Evolutionary conservation across 306 rosid species (phyloP).

Genomic region (Betula pendula): DNA sequence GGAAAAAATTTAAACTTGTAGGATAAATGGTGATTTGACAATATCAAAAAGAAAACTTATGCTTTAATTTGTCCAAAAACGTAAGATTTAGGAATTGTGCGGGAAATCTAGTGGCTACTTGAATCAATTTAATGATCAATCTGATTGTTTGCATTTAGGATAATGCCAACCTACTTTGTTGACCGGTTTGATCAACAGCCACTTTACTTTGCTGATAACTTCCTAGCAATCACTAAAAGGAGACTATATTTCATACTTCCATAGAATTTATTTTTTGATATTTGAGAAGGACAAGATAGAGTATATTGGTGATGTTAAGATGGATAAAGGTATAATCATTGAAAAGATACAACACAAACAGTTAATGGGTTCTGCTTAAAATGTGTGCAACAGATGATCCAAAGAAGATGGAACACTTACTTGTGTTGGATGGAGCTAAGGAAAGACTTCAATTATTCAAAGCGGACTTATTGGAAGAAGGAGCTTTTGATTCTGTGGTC

Average conservation of each 20-base stretch:
- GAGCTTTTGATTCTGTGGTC: conserved; percentile 30
- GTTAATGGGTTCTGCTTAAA: background rate
- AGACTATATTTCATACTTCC: background rate
- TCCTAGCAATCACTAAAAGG: background rate
- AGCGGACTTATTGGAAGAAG: conserved; percentile 37
- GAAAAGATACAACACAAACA: background rate
- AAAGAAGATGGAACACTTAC: conserved; percentile 32
- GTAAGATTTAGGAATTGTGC: too few relatives aligned
- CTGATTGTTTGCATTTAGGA: too few relatives aligned
- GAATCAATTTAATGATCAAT: too few relatives aligned
- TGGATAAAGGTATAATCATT: background rate
- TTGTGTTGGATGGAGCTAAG: conserved; percentile 35
- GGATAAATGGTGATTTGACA: too few relatives aligned
- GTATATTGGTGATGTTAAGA: background rate
- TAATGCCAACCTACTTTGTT: too few relatives aligned
- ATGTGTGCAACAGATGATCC: conserved; percentile 21
- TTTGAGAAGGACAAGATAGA: background rate
- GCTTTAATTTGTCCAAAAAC: too few relatives aligned
- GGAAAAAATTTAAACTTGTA: too few relatives aligned
- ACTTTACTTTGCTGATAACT: background rate
- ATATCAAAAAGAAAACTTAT: too few relatives aligned
- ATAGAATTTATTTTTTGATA: background rate
- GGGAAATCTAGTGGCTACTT: too few relatives aligned
- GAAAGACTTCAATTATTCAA: conserved; percentile 36
- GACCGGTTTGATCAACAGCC: too few relatives aligned